phyloP scores from a whole-genome alignment of 805 yeast species.

The Cyberlindnera maclurae region DNA sequence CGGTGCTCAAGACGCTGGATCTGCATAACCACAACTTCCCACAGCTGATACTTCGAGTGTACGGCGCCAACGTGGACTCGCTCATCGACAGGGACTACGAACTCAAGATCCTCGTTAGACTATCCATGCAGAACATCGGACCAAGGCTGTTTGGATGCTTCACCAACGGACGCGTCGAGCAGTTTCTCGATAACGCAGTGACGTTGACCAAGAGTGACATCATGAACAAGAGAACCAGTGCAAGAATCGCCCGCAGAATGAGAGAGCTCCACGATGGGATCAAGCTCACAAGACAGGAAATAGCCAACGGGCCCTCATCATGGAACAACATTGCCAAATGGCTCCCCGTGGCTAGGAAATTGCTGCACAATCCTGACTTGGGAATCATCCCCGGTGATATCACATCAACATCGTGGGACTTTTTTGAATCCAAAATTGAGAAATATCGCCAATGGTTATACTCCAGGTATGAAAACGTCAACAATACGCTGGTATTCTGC shows the following conservation, averaged over 20 bases:
- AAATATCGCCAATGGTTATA: conserved; percentile 60
- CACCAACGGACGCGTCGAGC: conserved; percentile 89
- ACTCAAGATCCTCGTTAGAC: conserved; percentile 60
- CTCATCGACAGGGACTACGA: conserved; percentile 85
- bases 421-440: conserved; percentile 41
- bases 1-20: conserved; percentile 27
- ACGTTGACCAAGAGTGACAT: conserved; percentile 71
- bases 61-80: conserved; percentile 80
- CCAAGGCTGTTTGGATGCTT: conserved; percentile 87
- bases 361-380: conserved; percentile 34
- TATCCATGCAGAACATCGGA: conserved; percentile 76
- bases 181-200: conserved; percentile 75
- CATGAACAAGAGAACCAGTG: conserved; percentile 66
- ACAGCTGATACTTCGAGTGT: conserved; percentile 66
- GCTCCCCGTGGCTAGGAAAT: conserved; percentile 41
- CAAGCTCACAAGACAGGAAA: conserved; percentile 51
- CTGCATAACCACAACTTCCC: conserved; percentile 40
- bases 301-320: conserved; percentile 50
- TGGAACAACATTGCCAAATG: conserved; percentile 73
- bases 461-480: conserved; percentile 37
- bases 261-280: conserved; percentile 85
- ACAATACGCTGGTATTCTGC: conserved; percentile 63
- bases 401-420: conserved; percentile 39
- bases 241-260: conserved; percentile 93
- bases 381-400: conserved; percentile 29